phyloP scores from a whole-genome alignment of 345 rosid species.

The Psidium friedrichsthalianum region DNA sequence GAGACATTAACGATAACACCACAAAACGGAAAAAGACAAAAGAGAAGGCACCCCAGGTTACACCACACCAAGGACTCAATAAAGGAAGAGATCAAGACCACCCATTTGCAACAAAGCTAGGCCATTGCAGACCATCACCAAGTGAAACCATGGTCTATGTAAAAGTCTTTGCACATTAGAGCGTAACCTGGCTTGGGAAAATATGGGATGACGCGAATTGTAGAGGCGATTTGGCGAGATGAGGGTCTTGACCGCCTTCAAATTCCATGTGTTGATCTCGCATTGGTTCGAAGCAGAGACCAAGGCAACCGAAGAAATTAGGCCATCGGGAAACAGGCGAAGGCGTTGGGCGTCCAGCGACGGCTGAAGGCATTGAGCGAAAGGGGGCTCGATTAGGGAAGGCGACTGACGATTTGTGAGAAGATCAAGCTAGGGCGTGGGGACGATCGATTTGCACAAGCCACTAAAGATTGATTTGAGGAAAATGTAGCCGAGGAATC shows the following conservation, averaged over 20 bases:
- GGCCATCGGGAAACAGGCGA: background rate
- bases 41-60: background rate
- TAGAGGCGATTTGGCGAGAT: conserved; percentile 51
- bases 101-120: background rate
- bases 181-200: conserved; percentile 79
- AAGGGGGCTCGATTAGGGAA: no score
- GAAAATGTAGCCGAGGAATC: no score
- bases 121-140: background rate
- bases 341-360: no score
- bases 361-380: no score
- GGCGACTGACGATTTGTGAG: no score
- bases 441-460: no score
- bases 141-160: background rate
- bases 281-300: background rate
- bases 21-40: background rate
- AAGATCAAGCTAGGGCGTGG: no score
- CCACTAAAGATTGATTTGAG: no score
- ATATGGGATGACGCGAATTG: conserved; percentile 79
- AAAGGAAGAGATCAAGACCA: background rate
- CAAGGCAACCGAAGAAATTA: background rate
- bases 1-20: background rate
- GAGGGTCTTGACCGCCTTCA: conserved; percentile 39
- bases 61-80: background rate
- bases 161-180: background rate
- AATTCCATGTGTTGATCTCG: conserved; percentile 32